These are phyloP conservation scores for Rhodotorula paludigena DNA, from an alignment of 768 basidiomycete genomes.

Conservation along the genomic window DNA sequence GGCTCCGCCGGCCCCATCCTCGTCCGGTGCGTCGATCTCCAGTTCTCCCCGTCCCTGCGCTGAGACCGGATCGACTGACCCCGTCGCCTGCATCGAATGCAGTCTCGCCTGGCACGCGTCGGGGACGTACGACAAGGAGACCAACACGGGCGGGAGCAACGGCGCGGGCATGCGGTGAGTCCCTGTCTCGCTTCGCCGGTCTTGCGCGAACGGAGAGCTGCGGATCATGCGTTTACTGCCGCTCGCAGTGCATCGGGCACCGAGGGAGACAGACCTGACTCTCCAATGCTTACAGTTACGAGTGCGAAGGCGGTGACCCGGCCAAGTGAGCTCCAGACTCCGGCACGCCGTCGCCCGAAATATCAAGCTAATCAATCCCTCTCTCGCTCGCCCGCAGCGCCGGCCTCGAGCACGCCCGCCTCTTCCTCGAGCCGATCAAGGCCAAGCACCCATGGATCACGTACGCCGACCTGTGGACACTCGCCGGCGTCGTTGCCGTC, in stretches of 20 bases:
- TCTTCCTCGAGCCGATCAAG: slow-evolving; percentile 75
- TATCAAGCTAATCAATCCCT: neutral
- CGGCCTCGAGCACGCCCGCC: slow-evolving; percentile 73
- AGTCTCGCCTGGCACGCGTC: slow-evolving; percentile 41
- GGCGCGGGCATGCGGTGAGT: slow-evolving; percentile 76
- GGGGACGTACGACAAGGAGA: slow-evolving; percentile 33
- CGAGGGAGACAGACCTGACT: no score
- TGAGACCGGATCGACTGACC: neutral
- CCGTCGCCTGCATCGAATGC: neutral
- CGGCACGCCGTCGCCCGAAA: neutral
- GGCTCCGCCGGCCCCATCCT: slow-evolving; percentile 60
- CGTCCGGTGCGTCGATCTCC: slow-evolving; percentile 28
- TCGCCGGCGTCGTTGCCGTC: slow-evolving; percentile 83
- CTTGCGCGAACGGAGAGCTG: neutral
- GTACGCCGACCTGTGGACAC: slow-evolving; percentile 53
- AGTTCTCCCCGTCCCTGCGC: neutral
- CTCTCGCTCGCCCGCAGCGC: slow-evolving; percentile 66
- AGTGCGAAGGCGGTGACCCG: slow-evolving; percentile 33
- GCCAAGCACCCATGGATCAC: slow-evolving; percentile 85
- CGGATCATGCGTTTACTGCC: neutral
- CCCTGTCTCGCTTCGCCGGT: neutral
- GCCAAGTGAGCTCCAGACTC: slow-evolving; percentile 17
- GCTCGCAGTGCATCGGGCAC: no score
- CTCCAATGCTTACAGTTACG: slow-evolving; percentile 26
- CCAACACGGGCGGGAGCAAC: slow-evolving; percentile 62